phyloP scores from a whole-genome alignment of 495 filamentous ascomycete genomes.

The Tuber borchii region DNA sequence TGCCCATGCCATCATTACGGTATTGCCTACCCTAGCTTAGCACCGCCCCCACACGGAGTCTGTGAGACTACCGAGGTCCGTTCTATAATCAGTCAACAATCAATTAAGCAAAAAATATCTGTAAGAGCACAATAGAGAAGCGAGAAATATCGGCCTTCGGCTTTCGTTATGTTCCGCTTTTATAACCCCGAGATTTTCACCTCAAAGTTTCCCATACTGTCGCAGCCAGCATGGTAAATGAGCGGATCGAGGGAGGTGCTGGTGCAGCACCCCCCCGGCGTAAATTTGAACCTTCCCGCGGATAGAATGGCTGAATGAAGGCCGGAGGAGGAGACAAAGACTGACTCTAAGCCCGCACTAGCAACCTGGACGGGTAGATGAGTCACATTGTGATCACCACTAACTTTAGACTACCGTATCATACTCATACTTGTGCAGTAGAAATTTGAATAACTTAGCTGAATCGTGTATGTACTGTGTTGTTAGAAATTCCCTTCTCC shows the following conservation, averaged over 20 bases:
- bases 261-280: background rate
- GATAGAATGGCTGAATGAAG: background rate
- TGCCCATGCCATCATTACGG: background rate
- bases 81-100: background rate
- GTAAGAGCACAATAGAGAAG: background rate
- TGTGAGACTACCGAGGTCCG: background rate
- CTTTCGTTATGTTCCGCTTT: background rate
- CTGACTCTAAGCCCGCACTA: background rate
- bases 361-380: background rate
- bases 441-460: no score
- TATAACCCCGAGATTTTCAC: background rate
- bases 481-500: background rate
- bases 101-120: background rate
- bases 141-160: background rate
- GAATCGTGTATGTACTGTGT: no score
- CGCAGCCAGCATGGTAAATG: background rate
- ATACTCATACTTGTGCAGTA: background rate
- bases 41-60: background rate
- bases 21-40: background rate
- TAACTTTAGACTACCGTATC: background rate
- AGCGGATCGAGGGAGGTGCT: background rate
- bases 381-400: background rate
- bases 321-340: background rate
- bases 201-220: background rate
- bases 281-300: background rate